Base-by-base conservation (phyloP, 805 yeast species). In the Metschnikowia dekortorum region DNA sequence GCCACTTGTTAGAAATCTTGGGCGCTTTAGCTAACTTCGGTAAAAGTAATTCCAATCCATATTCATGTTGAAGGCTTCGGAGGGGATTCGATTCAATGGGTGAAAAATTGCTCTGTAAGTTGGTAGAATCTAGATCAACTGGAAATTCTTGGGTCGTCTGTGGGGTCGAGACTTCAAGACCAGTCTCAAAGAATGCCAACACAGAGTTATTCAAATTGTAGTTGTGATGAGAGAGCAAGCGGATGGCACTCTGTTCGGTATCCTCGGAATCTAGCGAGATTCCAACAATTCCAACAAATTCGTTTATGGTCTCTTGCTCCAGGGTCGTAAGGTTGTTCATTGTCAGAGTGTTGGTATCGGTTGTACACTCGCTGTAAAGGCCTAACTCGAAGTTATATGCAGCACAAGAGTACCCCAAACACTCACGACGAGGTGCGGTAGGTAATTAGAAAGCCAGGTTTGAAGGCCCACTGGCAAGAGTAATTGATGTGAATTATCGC, bases 201-300 rank as follows among this genome's bases (percentile, higher is more conserved):
- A 84, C 65, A 1, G 89, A 81, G 39, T 76, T 70, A 57, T 84
- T 87, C 45, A 85, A 60, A 58, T 83, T 76, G 83, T 83, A 83
- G 44, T 81, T 42, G 44, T 55, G 51, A 36, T 50, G 50, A 4
- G 50, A 11, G 9, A 57, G 57, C n/a, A 57, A 45, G 8, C 56
- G 52, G 11, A 50, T 40, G 4, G 56, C 56, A 22, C 51, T 57
- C 9, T 44, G 29, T 34, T 40, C 33, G 10, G 43, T 49, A 6
- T 52, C 59, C 6, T 48, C 53, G 1, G 53, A 55, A n/a, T 54
- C 57, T 13, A 53, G 36, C 4, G 53, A 43, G 16, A 50, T 37
- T 7, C 54, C 61, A 3, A 58, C 53, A 29, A 57, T 55, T 14
- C 40, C 50, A 22, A 51, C 56, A 48, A 57, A 57, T 18, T 57